Percentiles rank a stretch among this genome's conserved stretches.
These are phyloP conservation scores for Trypethelium eluteriae DNA, from an alignment of 495 filamentous ascomycete species.

Conservation along the genomic window DNA sequence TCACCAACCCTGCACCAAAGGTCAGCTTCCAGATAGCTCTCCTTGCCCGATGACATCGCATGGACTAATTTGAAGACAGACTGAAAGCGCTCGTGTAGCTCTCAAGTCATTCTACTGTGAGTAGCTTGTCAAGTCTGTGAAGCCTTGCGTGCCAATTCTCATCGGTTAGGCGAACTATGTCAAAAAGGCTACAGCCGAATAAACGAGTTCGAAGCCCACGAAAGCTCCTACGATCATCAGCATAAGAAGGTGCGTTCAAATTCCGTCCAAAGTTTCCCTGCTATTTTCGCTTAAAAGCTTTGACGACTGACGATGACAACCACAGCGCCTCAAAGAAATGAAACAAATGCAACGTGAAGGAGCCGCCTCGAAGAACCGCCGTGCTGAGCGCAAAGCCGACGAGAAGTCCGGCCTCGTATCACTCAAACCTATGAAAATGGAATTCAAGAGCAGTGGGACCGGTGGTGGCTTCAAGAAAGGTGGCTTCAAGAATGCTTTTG, in stretches of 20 bases:
- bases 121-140: slow-evolving; percentile 7
- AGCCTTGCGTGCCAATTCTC: not conserved
- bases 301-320: not conserved
- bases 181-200: slow-evolving; percentile 61
- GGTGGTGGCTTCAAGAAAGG: slow-evolving; percentile 48
- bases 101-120: slow-evolving; percentile 80
- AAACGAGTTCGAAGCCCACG: slow-evolving; percentile 64
- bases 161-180: slow-evolving; percentile 49
- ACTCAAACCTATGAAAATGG: slow-evolving; percentile 42
- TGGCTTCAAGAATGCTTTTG: slow-evolving; percentile 49
- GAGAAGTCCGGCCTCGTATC: slow-evolving; percentile 56
- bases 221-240: slow-evolving; percentile 62
- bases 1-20: not conserved
- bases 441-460: slow-evolving; percentile 23
- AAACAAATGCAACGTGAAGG: slow-evolving; percentile 54
- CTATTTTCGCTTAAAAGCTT: no score
- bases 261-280: not conserved
- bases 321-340: slow-evolving; percentile 57
- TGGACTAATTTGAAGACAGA: slow-evolving; percentile 45
- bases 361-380: slow-evolving; percentile 53
- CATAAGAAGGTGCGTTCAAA: slow-evolving; percentile 43
- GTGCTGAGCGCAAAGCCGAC: slow-evolving; percentile 48
- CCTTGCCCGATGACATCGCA: not conserved
- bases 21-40: not conserved
- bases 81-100: slow-evolving; percentile 78